Evolutionary conservation across 1,139 yeast genomes (phyloP).

Genomic region (Meyerozyma carpophila): DNA sequence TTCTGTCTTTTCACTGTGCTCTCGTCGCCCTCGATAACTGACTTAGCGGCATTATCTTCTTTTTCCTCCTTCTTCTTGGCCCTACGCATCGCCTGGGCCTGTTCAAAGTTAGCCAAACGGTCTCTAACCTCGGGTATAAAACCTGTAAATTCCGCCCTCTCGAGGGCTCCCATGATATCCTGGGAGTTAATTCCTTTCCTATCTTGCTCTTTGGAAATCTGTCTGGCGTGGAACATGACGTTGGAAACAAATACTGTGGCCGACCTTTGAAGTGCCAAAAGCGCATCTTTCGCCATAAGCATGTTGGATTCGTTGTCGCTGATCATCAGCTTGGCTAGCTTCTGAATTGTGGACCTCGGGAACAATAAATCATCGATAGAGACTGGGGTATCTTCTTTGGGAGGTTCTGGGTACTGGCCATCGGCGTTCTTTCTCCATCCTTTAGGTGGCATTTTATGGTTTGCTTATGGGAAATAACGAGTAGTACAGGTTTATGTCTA

Average conservation of each 20-base stretch:
- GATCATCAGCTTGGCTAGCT: conserved; percentile 48
- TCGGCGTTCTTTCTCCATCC: conserved; percentile 79
- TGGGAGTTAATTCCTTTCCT: conserved; percentile 63
- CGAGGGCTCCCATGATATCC: conserved; percentile 58
- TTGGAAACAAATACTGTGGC: conserved; percentile 73
- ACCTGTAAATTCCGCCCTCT: conserved; percentile 48
- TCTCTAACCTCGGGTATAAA: conserved; percentile 50
- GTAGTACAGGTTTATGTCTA: too few relatives aligned
- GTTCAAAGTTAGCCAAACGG: conserved; percentile 42
- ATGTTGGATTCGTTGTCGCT: conserved; percentile 20
- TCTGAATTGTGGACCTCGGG: conserved; percentile 57
- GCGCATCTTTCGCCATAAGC: conserved; percentile 58
- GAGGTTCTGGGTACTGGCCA: conserved; percentile 47
- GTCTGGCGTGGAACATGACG: conserved; percentile 57
- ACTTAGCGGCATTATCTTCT: conserved; percentile 2
- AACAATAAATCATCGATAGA: conserved; percentile 67
- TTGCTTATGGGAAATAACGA: not conserved
- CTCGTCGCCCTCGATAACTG: conserved; percentile 4
- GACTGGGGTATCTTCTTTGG: conserved; percentile 51
- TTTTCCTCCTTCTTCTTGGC: conserved; percentile 5
- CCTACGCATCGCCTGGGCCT: conserved; percentile 3
- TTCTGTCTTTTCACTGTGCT: conserved; percentile 5
- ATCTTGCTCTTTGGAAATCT: conserved; percentile 43
- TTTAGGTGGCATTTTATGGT: conserved; percentile 61
- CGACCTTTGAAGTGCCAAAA: conserved; percentile 61